phyloP scores from a whole-genome alignment of 75 land plant species.

The Selaginella tamariscina region DNA sequence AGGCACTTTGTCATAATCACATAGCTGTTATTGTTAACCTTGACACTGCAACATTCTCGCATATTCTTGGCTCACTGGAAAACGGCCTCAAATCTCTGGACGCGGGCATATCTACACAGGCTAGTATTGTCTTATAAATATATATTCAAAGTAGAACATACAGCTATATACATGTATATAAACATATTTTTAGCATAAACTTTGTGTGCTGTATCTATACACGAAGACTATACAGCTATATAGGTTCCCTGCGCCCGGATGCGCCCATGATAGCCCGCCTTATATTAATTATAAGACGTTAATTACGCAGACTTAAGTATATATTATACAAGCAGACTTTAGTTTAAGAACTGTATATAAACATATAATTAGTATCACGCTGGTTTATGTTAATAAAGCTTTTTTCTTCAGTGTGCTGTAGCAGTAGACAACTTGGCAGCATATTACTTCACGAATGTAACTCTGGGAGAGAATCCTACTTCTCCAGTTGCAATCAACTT shows the following conservation, averaged over 20 bases:
- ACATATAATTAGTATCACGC: background rate
- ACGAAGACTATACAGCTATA: no score
- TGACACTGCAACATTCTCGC: slow-evolving; percentile 66
- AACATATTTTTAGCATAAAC: background rate
- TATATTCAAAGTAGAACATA: no score
- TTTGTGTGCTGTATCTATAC: no score
- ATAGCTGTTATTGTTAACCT: slow-evolving; percentile 55
- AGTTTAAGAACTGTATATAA: no score
- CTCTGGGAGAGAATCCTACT: slow-evolving; percentile 54
- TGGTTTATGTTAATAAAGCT: no score
- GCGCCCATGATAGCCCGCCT: no score
- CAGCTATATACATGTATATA: no score
- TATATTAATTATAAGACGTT: no score
- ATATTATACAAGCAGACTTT: no score
- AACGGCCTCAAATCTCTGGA: slow-evolving; percentile 77
- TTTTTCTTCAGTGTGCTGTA: slow-evolving; percentile 58
- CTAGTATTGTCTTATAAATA: background rate
- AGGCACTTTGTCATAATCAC: slow-evolving; percentile 72
- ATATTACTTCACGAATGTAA: slow-evolving; percentile 87
- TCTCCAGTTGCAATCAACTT: slow-evolving; percentile 55
- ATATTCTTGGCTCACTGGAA: slow-evolving; percentile 78
- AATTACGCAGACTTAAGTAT: no score
- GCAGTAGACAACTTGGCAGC: slow-evolving; percentile 80
- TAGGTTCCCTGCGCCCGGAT: no score
- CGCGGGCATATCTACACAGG: slow-evolving; percentile 73